Evolutionary conservation across 2,329 filamentous ascomycete species (phyloP), one percentile per base, ranked within the genome.

Genomic region (Neoascochyta sp.): DNA sequence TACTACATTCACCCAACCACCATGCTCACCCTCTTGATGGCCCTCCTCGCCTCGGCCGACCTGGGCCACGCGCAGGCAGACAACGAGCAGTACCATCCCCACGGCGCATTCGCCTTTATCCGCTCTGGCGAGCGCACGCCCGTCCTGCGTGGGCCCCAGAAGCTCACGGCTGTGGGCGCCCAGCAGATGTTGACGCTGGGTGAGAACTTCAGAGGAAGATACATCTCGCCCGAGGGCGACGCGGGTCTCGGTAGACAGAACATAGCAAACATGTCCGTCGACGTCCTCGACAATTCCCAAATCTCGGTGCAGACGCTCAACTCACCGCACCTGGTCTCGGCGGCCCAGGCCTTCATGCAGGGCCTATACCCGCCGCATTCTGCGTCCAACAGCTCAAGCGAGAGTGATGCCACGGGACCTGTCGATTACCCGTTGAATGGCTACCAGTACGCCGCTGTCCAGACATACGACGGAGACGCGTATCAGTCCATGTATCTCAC

Each of bases 341-440:
- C 75, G 3, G 75, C 75, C 9, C 71, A 76, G 43, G 75, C 77
- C 3, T 80, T 80, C 45, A 68, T 80, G 65, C 75, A 80, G 50
- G 76, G 74, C 6, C 57, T 80, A 7, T 80, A 79, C 50, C 76
- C 76, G 18, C 74, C 75, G 2, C 53, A 57, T 26, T 50, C 54
- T 3, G 54, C 63, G 4, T 27, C 22, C 13, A 56, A 47, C 16
- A n/a, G n/a, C n/a, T n/a, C n/a, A n/a, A n/a, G n/a, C n/a, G n/a
- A n/a, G n/a, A n/a, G n/a, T n/a, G n/a, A n/a, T n/a, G 32, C 39
- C 7, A 50, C 39, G 7, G 42, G 39, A 13, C 14, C 34, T 10
- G 34, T 36, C 7, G 57, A 65, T 35, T 47, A 57, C 25, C 76
- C 76, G 1, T 47, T 80, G 19, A 53, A 63, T 25, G 75, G 76